Evolutionary conservation across 306 rosid genomes (phyloP).

Genomic region (Inga oerstediana): DNA sequence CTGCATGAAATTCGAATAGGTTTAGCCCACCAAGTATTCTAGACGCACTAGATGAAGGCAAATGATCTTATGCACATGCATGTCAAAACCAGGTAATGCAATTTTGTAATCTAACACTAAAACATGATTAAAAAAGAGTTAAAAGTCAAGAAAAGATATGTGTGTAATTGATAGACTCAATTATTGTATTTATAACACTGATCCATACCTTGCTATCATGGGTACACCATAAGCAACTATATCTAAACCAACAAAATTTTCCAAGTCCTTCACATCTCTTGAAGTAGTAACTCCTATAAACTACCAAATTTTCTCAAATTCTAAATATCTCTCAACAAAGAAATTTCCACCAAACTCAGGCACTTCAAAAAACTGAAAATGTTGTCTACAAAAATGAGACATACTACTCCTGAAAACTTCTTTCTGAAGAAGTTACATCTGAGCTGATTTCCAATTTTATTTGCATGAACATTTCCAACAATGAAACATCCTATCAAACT

Average conservation of each 20-base stretch:
- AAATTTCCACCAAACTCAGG: neutral
- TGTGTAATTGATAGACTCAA: neutral
- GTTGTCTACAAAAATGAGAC: neutral
- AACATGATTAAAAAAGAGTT: neutral
- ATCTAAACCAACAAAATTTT: neutral
- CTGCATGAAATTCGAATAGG: neutral
- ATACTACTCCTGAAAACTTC: neutral
- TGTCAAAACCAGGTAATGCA: neutral
- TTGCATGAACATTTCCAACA: conserved; percentile 1
- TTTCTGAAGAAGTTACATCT: neutral
- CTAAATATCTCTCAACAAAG: neutral
- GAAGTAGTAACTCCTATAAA: neutral
- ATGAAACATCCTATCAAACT: neutral
- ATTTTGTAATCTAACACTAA: neutral
- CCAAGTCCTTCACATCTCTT: neutral
- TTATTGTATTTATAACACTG: too few relatives aligned
- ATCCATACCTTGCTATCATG: neutral
- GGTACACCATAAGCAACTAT: neutral
- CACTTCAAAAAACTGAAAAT: neutral
- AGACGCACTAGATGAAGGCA: neutral
- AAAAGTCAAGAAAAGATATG: neutral
- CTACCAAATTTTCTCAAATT: neutral
- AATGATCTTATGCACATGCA: neutral
- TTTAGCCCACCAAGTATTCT: neutral
- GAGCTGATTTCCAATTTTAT: neutral